phyloP scores from a whole-genome alignment of 148 eudicot species.

The Cornus controversa region DNA sequence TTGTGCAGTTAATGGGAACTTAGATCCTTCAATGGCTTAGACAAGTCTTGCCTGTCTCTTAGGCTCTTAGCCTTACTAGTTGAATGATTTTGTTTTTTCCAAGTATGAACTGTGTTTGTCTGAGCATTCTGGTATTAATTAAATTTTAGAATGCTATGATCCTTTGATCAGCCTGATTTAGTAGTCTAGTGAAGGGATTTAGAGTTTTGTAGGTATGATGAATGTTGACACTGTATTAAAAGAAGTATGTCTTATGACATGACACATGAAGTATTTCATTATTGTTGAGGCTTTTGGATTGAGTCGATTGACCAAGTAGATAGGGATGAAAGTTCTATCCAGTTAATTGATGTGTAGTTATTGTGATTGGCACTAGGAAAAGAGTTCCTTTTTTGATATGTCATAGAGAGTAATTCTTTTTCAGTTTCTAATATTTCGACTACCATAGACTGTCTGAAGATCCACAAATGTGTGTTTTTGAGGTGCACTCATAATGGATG shows the following conservation, averaged over 20 bases:
- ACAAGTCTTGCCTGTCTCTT: background rate
- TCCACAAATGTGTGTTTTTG: background rate
- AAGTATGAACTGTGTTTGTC: background rate
- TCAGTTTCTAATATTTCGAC: background rate
- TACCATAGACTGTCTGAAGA: background rate
- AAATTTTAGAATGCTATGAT: background rate
- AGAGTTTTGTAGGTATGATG: too few species aligned
- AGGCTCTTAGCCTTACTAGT: background rate
- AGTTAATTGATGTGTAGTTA: background rate
- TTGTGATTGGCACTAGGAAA: background rate
- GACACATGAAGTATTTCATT: background rate
- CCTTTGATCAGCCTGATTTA: background rate
- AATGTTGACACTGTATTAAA: background rate
- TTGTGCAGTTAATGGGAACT: too few species aligned
- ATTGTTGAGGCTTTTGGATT: background rate
- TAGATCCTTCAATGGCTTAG: too few species aligned
- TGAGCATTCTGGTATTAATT: background rate
- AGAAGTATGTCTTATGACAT: background rate
- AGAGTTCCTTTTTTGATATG: background rate
- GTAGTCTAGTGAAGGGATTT: too few species aligned
- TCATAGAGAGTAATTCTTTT: background rate
- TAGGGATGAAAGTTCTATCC: background rate
- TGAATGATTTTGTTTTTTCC: background rate
- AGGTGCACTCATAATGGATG: too few species aligned
- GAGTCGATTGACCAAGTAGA: background rate